Evolutionary conservation across 768 basidiomycete genomes (phyloP).

Genomic region (Tulasnella sp.): DNA sequence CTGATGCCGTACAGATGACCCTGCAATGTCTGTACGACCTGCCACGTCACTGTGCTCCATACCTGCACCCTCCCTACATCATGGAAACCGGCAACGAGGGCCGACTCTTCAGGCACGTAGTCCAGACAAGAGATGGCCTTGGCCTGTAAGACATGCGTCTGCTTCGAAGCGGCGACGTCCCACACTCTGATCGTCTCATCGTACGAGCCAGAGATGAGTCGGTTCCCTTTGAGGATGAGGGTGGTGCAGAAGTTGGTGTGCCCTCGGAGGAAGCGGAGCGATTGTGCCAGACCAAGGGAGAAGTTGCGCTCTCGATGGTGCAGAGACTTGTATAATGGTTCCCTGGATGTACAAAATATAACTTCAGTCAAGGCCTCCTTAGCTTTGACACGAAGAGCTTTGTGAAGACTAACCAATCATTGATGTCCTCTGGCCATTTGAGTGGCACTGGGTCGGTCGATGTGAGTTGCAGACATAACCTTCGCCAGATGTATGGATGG

Average conservation of each 20-base stretch:
- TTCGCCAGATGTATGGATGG: constrained; percentile 64
- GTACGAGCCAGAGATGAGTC: constrained; percentile 80
- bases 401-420: constrained; percentile 51
- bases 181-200: constrained; percentile 90
- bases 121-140: constrained; percentile 65
- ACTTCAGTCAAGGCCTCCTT: not conserved
- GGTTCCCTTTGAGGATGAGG: constrained; percentile 55
- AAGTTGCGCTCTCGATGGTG: constrained; percentile 84
- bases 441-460: constrained; percentile 15
- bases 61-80: constrained; percentile 87
- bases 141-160: constrained; percentile 66
- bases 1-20: constrained; percentile 40
- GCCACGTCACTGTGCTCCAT: constrained; percentile 68
- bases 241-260: constrained; percentile 87
- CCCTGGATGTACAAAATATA: constrained; percentile 33
- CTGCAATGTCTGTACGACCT: constrained; percentile 22
- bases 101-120: constrained; percentile 74
- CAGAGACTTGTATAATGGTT: constrained; percentile 63
- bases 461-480: constrained; percentile 45
- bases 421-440: constrained; percentile 34
- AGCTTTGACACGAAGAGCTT: not conserved
- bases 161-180: constrained; percentile 59
- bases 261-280: constrained; percentile 62
- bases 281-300: constrained; percentile 60
- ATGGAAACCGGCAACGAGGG: constrained; percentile 86